These are phyloP conservation scores for Cicer pinnatifidum DNA, from an alignment of 306 rosid genomes.

Conservation along the genomic window DNA sequence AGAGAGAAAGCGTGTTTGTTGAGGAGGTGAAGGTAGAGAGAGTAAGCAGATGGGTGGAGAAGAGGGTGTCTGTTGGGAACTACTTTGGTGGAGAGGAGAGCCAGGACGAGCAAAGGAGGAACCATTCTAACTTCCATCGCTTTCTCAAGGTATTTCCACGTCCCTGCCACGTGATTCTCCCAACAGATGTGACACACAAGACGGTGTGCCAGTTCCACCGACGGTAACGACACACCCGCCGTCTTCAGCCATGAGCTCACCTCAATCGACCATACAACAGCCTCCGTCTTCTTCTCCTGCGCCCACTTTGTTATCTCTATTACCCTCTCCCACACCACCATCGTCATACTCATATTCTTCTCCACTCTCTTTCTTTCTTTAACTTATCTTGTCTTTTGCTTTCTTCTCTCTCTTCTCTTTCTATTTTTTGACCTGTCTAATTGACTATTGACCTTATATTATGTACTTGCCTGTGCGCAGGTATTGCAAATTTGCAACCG, in stretches of 20 bases:
- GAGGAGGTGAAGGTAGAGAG: constrained; percentile 80
- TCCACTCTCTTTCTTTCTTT: background rate
- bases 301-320: constrained; percentile 69
- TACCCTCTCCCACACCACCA: constrained; percentile 60
- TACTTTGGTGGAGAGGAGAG: constrained; percentile 72
- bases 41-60: constrained; percentile 72
- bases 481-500: too few species aligned
- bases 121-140: constrained; percentile 61
- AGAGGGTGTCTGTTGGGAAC: constrained; percentile 65
- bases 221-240: constrained; percentile 62
- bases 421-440: background rate
- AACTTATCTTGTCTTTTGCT: too few species aligned
- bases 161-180: constrained; percentile 73
- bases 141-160: constrained; percentile 80
- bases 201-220: constrained; percentile 62
- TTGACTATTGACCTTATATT: too few species aligned
- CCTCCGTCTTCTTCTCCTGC: constrained; percentile 71
- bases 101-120: constrained; percentile 70
- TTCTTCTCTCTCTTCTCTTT: background rate
- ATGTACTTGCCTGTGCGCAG: too few species aligned
- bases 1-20: constrained; percentile 64
- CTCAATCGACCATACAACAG: constrained; percentile 71
- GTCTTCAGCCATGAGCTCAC: constrained; percentile 58
- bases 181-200: constrained; percentile 75
- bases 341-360: background rate